Evolutionary conservation across 345 rosid genomes (phyloP).

Genomic region (Tarenaya hassleriana): DNA sequence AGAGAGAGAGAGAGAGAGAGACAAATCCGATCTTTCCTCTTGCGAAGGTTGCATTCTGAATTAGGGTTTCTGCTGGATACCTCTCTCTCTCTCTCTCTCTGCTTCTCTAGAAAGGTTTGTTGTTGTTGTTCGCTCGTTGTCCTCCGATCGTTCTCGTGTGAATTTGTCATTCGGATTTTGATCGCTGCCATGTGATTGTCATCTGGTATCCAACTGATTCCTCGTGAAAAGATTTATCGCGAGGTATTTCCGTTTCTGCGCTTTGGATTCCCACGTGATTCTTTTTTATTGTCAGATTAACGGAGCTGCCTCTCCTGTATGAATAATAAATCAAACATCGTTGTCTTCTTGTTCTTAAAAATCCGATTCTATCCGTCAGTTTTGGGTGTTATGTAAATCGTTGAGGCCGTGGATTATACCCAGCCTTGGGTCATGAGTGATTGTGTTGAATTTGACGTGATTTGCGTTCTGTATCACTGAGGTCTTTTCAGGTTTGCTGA

Average conservation of each 20-base stretch:
- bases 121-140: neutral
- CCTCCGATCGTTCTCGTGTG: neutral
- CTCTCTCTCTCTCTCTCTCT: too few species aligned
- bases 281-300: neutral
- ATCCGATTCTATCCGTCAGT: neutral
- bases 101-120: conserved; percentile 12
- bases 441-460: neutral
- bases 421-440: conserved; percentile 5
- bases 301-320: neutral
- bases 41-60: conserved; percentile 8
- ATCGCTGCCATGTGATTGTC: neutral
- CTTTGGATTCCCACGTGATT: conserved; percentile 4
- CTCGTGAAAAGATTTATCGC: neutral
- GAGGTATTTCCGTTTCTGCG: conserved; percentile 6
- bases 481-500: neutral
- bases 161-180: neutral
- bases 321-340: neutral
- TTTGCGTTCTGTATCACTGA: neutral
- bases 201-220: neutral
- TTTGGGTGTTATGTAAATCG: conserved; percentile 11
- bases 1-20: too few species aligned
- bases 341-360: neutral
- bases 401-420: conserved; percentile 3
- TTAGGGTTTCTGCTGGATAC: conserved; percentile 21
- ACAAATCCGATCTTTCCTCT: neutral